Base-by-base conservation (phyloP, 768 basidiomycete species). In the Hygrophorus pudorinus region DNA sequence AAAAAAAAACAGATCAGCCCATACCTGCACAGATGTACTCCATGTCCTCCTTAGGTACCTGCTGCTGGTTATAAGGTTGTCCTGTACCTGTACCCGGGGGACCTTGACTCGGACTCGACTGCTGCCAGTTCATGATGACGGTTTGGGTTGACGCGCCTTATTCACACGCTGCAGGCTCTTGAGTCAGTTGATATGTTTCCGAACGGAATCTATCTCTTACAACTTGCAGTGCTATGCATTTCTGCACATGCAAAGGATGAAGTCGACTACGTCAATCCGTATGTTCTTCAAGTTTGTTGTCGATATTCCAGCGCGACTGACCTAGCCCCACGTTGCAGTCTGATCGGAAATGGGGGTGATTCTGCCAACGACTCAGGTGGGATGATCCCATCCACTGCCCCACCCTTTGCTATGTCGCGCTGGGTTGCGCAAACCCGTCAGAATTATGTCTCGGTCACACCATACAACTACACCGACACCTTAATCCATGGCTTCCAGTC, bases 21-120 rank as follows among this genome's bases (percentile, higher is more conserved):
- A 40, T 59, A 85, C 88, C 88, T 55, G 88, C 88, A 55, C 88
- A 91, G 30, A 85, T 71, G 53, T 91, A 91, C 59, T 89, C 85
- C 81, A 88, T 86, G 1, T 82, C 81, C 59, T 71, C 63, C 46
- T 67, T 67, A 1, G 65, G 67, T n/a, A 65, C 61, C 1, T 62
- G 66, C 10, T 62, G 53, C 47, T 64, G 69, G 20, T 13, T 41
- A 28, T 37, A 16, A 14, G 35, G n/a, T n/a, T n/a, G n/a, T n/a
- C n/a, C n/a, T n/a, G n/a, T n/a, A n/a, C n/a, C n/a, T n/a, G n/a
- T n/a, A n/a, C n/a, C n/a, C n/a, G n/a, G n/a, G n/a, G n/a, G n/a
- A n/a, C n/a, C n/a, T n/a, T n/a, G n/a, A n/a, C n/a, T n/a, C n/a
- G n/a, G n/a, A n/a, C n/a, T n/a, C n/a, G n/a, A n/a, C n/a, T n/a